These are phyloP conservation scores for Microthlaspi erraticum DNA, from an alignment of 345 rosid species.

Conservation along the genomic window DNA sequence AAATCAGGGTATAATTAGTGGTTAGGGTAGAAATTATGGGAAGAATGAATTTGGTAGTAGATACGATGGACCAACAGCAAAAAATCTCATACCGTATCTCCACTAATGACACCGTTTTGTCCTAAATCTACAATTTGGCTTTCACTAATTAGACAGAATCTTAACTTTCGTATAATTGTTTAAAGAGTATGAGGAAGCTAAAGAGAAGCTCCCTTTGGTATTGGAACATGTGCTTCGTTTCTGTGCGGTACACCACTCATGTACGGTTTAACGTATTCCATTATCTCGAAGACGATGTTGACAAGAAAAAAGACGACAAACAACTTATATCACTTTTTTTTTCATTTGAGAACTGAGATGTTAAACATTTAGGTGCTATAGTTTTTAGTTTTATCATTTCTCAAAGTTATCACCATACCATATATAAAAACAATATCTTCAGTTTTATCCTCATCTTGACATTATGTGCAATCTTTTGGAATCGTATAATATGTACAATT, in stretches of 20 bases:
- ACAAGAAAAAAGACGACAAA: neutral
- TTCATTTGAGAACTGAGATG: neutral
- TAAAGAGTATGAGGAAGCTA: constrained; percentile 49
- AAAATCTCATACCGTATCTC: constrained; percentile 46
- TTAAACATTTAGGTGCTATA: neutral
- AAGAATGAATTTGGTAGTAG: constrained; percentile 47
- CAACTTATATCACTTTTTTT: neutral
- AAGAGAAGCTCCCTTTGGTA: constrained; percentile 38
- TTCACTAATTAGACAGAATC: constrained; percentile 26
- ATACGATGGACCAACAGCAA: constrained; percentile 59
- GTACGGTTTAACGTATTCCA: constrained; percentile 6
- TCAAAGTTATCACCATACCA: neutral
- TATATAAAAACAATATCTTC: neutral
- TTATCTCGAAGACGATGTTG: neutral
- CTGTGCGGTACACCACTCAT: constrained; percentile 30
- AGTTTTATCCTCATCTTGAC: neutral
- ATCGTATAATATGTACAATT: neutral
- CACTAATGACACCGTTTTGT: constrained; percentile 27
- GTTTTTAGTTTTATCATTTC: neutral
- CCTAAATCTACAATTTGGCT: constrained; percentile 22
- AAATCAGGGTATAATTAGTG: constrained; percentile 18
- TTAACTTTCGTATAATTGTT: neutral
- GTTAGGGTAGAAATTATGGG: neutral
- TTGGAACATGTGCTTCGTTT: constrained; percentile 45
- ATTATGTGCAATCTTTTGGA: neutral